These are phyloP conservation scores for Suillus sp. DNA, from an alignment of 768 basidiomycete species.

Conservation along the genomic window DNA sequence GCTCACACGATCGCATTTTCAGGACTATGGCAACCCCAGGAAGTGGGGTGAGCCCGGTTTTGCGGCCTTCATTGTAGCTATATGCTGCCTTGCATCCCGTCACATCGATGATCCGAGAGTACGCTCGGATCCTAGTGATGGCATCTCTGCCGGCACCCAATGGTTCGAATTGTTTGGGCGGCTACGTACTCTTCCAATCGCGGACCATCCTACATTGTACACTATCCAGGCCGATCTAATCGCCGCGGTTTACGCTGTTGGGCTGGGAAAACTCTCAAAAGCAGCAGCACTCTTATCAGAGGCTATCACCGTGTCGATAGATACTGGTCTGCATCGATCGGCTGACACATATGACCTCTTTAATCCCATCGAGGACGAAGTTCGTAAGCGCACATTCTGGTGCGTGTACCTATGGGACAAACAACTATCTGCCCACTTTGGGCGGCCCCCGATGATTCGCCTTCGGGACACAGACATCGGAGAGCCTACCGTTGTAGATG, in stretches of 20 bases:
- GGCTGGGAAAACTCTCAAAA: slow-evolving; percentile 84
- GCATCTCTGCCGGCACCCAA: slow-evolving; percentile 85
- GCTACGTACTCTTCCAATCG: slow-evolving; percentile 84
- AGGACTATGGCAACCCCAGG: slow-evolving; percentile 92
- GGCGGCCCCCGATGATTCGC: slow-evolving; percentile 84
- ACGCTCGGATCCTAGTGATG: slow-evolving; percentile 76
- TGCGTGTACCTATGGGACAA: slow-evolving; percentile 97
- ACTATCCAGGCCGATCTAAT: slow-evolving; percentile 90
- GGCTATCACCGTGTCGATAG: slow-evolving; percentile 83
- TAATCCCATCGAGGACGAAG: slow-evolving; percentile 87
- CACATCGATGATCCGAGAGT: slow-evolving; percentile 93
- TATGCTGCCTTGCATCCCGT: slow-evolving; percentile 88
- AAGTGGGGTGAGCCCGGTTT: slow-evolving; percentile 98
- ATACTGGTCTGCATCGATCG: slow-evolving; percentile 86
- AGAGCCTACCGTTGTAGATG: slow-evolving; percentile 83
- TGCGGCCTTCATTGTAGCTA: slow-evolving; percentile 89
- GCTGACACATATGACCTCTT: slow-evolving; percentile 87
- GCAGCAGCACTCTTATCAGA: slow-evolving; percentile 86
- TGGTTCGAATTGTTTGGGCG: slow-evolving; percentile 91
- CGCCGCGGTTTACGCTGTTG: slow-evolving; percentile 92
- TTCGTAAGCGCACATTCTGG: slow-evolving; percentile 95
- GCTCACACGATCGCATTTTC: slow-evolving; percentile 20
- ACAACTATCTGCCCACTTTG: slow-evolving; percentile 86
- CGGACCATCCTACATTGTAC: slow-evolving; percentile 88
- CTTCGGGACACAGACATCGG: slow-evolving; percentile 90